Conservation (phyloP, 2,329 filamentous ascomycete species). For the Ophiocordyceps polyrhachis-furcata region DNA sequence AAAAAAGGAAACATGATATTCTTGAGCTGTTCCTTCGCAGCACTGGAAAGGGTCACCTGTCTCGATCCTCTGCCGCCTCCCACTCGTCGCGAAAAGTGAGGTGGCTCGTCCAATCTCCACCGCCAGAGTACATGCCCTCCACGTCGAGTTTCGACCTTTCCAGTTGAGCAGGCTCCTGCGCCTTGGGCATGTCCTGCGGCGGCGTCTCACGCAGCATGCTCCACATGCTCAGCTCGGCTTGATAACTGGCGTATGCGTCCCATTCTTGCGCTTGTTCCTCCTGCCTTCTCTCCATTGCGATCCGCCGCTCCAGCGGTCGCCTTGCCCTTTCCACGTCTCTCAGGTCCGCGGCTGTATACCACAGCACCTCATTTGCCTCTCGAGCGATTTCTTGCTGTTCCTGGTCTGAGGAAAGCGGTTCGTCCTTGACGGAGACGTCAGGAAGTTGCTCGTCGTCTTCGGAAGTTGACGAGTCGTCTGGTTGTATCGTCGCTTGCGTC, state of each 20-base stretch:
- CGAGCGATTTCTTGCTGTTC: slow-evolving; percentile 13
- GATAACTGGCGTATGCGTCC: slow-evolving; percentile 20
- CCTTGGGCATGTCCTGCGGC: slow-evolving; percentile 14
- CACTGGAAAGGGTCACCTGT: no score
- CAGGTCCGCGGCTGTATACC: slow-evolving; percentile 21
- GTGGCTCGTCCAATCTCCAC: slow-evolving; percentile 20
- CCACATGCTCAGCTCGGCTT: slow-evolving; percentile 28
- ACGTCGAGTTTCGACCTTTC: slow-evolving; percentile 13
- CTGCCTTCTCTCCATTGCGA: slow-evolving; percentile 21
- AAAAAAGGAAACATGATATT: neutral
- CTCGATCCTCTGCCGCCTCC: slow-evolving; percentile 13
- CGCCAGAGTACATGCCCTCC: slow-evolving; percentile 17
- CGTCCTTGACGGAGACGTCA: slow-evolving; percentile 1
- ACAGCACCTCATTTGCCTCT: slow-evolving; percentile 24
- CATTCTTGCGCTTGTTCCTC: slow-evolving; percentile 24
- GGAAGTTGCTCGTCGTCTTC: slow-evolving; percentile 5
- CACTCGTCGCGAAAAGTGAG: slow-evolving; percentile 21
- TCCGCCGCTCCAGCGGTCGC: slow-evolving; percentile 17
- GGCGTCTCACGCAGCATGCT: slow-evolving; percentile 20
- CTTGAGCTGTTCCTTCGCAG: no score
- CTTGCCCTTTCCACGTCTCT: slow-evolving; percentile 18
- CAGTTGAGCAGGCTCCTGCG: slow-evolving; percentile 10
- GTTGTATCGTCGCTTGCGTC: neutral
- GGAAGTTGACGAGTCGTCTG: slow-evolving; percentile 2
- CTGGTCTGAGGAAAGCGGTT: slow-evolving; percentile 6